Conservation (phyloP, 2,329 filamentous ascomycete species). For the Aspergillus alliaceus region DNA sequence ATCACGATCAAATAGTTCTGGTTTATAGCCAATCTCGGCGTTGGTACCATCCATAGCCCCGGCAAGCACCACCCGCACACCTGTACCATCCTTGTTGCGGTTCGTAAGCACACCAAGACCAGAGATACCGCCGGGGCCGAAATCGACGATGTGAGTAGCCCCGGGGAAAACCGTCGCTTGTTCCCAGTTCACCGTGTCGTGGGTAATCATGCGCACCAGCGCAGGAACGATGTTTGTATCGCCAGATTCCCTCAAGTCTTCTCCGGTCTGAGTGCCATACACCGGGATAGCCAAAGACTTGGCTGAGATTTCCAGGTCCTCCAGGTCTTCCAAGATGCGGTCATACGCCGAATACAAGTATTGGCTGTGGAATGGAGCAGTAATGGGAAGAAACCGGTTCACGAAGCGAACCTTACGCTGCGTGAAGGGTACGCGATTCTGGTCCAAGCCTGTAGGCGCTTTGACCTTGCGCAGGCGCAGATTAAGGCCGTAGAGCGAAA, state of each 20-base stretch:
- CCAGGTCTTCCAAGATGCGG: constrained; percentile 83
- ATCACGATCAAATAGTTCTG: constrained; percentile 94
- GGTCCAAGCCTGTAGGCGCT: constrained; percentile 93
- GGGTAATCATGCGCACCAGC: constrained; percentile 88
- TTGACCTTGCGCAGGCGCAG: constrained; percentile 94
- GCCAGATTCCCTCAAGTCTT: constrained; percentile 72
- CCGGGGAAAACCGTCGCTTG: constrained; percentile 85
- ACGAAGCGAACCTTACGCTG: constrained; percentile 95
- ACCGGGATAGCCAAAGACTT: constrained; percentile 78
- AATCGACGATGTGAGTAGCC: constrained; percentile 93
- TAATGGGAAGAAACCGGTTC: constrained; percentile 96
- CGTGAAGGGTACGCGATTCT: constrained; percentile 90
- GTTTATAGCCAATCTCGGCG: constrained; percentile 92
- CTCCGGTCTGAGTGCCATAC: constrained; percentile 84
- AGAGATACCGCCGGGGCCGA: constrained; percentile 94
- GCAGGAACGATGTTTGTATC: constrained; percentile 79
- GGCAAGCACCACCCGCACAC: constrained; percentile 92
- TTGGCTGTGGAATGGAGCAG: constrained; percentile 95
- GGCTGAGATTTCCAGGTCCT: constrained; percentile 73
- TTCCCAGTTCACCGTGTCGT: constrained; percentile 94
- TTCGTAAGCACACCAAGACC: constrained; percentile 94
- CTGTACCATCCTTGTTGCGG: constrained; percentile 98
- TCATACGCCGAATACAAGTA: constrained; percentile 81
- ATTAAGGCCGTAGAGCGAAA: constrained; percentile 95
- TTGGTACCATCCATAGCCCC: constrained; percentile 91